phyloP scores from a whole-genome alignment of 305 asterid species.

The Petunia hybrid region DNA sequence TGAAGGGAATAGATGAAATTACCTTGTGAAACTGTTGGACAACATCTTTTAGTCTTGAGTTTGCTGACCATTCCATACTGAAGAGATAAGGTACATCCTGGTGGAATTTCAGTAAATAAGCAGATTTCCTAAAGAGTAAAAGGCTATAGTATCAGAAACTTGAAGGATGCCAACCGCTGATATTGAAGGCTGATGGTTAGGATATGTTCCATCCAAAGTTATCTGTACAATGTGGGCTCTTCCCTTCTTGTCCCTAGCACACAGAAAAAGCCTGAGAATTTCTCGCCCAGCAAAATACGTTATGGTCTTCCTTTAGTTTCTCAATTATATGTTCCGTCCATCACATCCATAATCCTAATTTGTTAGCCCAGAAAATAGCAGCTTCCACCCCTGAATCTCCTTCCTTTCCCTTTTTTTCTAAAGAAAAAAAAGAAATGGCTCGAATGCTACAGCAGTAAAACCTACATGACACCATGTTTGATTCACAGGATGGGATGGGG shows the following conservation, averaged over 20 bases:
- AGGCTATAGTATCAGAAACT: slow-evolving; percentile 33
- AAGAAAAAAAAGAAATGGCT: too few relatives aligned
- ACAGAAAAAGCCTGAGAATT: slow-evolving; percentile 32
- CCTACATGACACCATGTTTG: too few relatives aligned
- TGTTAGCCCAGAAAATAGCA: neutral
- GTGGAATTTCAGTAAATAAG: slow-evolving; percentile 33
- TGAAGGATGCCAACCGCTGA: slow-evolving; percentile 61
- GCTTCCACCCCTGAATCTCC: neutral
- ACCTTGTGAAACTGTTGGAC: slow-evolving; percentile 75
- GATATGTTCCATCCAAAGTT: slow-evolving; percentile 63
- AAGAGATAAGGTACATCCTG: slow-evolving; percentile 74
- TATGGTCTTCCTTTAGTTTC: neutral
- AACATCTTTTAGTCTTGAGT: slow-evolving; percentile 64
- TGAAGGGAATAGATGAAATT: slow-evolving; percentile 21
- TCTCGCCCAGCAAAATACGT: slow-evolving; percentile 23
- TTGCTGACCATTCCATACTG: slow-evolving; percentile 61
- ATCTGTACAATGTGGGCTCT: slow-evolving; percentile 68
- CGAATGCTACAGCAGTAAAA: too few relatives aligned
- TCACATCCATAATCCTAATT: neutral
- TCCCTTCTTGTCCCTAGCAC: slow-evolving; percentile 70
- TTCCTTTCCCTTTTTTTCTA: too few relatives aligned
- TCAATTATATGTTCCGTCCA: neutral
- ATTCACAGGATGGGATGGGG: too few relatives aligned
- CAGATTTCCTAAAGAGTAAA: neutral
- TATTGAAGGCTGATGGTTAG: slow-evolving; percentile 67